Evolutionary conservation across 2,329 filamentous ascomycete genomes (phyloP), one percentile per base, ranked within the genome.

Genomic region (Mycocentrospora acerina): DNA sequence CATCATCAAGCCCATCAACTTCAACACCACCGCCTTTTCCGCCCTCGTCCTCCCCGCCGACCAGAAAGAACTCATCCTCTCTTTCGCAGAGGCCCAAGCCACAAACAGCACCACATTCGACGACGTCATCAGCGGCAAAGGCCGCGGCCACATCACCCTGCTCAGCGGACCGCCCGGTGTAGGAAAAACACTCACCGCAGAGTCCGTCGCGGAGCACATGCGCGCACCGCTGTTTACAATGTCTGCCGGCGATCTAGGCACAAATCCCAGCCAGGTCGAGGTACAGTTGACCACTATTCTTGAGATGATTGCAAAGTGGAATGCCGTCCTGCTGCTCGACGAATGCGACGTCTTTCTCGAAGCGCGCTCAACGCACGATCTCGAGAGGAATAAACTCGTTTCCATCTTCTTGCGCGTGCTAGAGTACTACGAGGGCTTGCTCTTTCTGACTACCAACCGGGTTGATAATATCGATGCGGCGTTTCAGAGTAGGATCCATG

Each of bases 91-190:
- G 82, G 5, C 88, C 88, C 71, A 90, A 86, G 50, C 89, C 84
- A 64, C 83, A 88, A 42, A 82, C 81, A 1, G 80, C 2, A 78
- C 85, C 57, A 88, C 82, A 40, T 90, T 93, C 48, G 88, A 94
- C 65, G 88, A 76, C 44, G 70, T 75, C 3, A 70, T 75, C 11
- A 69, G 71, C 51, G 88, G 88, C 54, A 95, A 95, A 65, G 89
- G 89, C 36, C 88, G 86, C 55, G 89, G 90, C 1, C 80, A 94
- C 11, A 87, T 94, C 25, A 77, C 78, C 19, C 85, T 94, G 3
- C 78, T 95, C 1, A 87, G 91, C 53, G 88, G 89, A 1, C 86
- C 87, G 10, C 88, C 89, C 0, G 89, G 89, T 17, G 91, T 88
- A 0, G 89, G 89, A 37, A 95, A 94, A 72, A 94, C 88, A 0